Evolutionary conservation across 352 stramenopile genomes (phyloP), one percentile per base, ranked within the genome.

Genomic region (Phytophthora pisi): DNA sequence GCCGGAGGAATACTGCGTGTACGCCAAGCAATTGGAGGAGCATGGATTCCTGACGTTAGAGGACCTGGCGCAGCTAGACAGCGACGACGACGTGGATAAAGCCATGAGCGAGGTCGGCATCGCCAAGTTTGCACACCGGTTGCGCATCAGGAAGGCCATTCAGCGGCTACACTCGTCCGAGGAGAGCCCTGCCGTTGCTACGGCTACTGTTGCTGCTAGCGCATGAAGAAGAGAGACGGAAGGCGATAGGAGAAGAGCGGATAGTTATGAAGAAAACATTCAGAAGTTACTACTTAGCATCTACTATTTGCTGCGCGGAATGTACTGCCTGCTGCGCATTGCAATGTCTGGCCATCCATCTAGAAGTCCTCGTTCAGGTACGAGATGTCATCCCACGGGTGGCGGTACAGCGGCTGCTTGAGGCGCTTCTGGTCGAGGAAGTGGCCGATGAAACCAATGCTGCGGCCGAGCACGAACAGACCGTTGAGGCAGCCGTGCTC

Each of bases 361-460:
- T 90, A 93, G 63, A 91, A 64, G 56, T 91, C 82, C 51, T 93
- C 86, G 72, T 93, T 86, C 63, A 98, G 81, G 81, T 99, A 99
- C 69, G 90, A 98, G 71, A 99, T 99, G 79, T 99, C 96, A 80
- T 99, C 97, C 95, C 93, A 98, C 42, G 96, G 96, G 75, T 99
- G 96, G 56, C 97, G 87, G 82, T 99, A 99, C n/a, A 99, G 81
- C 51, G 93, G 93, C 81, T 99, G 96, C 83, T 98, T 98, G 52
- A 99, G 88, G 43, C 97, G 88, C 86, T 98, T 99, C 79, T 99
- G 97, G 84, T 99, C 97, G 46, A 99, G 78, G 78, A 96, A 98
- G 82, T 99, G 97, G 15, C 97, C 95, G 66, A 97, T 97, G 77
- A 97, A 97, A 62, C 89, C 91, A 60, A 97, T 96, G 69, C 81